Evolutionary conservation across 139 green algal genomes (phyloP).

Genomic region (Chlorella vulgaris): DNA sequence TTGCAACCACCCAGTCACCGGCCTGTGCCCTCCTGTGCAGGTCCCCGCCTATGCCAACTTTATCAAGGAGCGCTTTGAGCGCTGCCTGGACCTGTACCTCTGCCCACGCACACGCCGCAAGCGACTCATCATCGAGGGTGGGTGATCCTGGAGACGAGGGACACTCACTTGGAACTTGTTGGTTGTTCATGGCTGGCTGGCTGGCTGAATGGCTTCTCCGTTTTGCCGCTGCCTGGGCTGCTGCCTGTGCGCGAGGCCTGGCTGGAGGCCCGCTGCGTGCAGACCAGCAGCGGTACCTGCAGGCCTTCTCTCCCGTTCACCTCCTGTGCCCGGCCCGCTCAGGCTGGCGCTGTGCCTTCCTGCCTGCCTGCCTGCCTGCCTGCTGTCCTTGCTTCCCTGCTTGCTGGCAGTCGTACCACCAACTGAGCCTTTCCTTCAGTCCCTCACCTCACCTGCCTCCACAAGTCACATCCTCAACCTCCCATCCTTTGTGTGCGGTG

Average conservation of each 20-base stretch:
- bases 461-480: neutral
- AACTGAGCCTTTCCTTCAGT: neutral
- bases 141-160: neutral
- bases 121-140: constrained; percentile 67
- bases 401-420: neutral
- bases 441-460: neutral
- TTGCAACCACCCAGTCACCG: neutral
- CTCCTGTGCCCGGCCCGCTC: too few relatives aligned
- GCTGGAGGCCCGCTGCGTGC: too few relatives aligned
- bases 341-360: too few relatives aligned
- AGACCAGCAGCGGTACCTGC: too few relatives aligned
- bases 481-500: neutral
- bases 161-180: neutral
- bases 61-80: constrained; percentile 97
- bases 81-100: constrained; percentile 98
- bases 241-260: too few relatives aligned
- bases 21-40: neutral
- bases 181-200: neutral
- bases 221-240: too few relatives aligned
- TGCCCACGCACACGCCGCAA: constrained; percentile 85
- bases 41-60: constrained; percentile 86
- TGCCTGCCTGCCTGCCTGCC: neutral
- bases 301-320: too few relatives aligned
- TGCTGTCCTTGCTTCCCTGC: neutral
- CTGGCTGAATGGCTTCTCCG: too few relatives aligned